phyloP scores from a whole-genome alignment of 148 eudicot species.

The Rhododendron henanense region DNA sequence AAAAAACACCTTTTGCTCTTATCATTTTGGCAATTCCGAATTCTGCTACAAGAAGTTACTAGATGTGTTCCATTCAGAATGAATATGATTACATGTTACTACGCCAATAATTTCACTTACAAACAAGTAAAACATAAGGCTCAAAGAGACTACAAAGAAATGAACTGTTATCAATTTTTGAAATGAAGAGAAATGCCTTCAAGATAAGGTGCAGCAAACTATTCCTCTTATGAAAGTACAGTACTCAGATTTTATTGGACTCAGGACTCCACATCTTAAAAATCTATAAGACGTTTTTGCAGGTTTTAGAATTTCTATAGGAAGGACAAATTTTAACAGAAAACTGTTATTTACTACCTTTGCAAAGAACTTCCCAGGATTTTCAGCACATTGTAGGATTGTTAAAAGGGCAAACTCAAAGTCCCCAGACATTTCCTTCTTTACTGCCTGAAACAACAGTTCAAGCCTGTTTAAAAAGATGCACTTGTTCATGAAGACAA shows the following conservation, averaged over 20 bases:
- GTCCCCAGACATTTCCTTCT: conserved; percentile 52
- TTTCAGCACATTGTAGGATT: conserved; percentile 43
- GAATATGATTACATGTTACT: background rate
- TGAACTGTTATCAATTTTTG: background rate
- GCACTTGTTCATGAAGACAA: background rate
- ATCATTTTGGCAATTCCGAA: background rate
- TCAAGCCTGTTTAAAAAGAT: background rate
- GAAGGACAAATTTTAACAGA: background rate
- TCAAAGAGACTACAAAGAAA: background rate
- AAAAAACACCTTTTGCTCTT: background rate
- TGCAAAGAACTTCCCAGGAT: conserved; percentile 46
- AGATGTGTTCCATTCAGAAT: background rate
- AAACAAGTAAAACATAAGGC: background rate
- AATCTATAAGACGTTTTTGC: background rate
- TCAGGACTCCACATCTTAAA: background rate
- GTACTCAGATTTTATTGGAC: background rate
- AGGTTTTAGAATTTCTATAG: background rate
- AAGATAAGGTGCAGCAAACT: background rate
- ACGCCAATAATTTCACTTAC: background rate
- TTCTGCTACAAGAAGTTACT: background rate
- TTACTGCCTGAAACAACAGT: conserved; percentile 35
- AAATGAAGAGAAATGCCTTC: background rate
- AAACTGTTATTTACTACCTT: conserved; percentile 32
- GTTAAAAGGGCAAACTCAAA: conserved; percentile 42
- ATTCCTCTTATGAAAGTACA: background rate